Evolutionary conservation across 2,329 filamentous ascomycete genomes (phyloP).

Genomic region (Ophiostoma perfectum): DNA sequence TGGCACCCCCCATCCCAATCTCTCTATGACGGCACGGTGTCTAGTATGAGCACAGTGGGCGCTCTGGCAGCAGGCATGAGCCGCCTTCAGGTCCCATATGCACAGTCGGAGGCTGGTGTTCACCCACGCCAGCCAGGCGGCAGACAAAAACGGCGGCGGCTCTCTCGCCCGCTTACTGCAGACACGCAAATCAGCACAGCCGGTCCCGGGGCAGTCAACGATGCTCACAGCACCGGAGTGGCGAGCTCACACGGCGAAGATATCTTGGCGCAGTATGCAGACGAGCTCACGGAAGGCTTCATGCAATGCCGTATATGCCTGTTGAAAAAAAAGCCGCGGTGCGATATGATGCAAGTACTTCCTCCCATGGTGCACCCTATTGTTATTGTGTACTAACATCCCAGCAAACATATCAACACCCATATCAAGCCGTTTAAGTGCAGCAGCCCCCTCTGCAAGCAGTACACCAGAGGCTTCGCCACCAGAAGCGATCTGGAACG

Average conservation of each 20-base stretch:
- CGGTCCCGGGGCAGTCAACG: not conserved
- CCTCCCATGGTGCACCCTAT: not conserved
- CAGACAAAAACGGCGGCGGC: not conserved
- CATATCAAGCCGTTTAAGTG: conserved; percentile 79
- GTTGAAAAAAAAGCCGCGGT: not conserved
- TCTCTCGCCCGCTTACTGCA: not conserved
- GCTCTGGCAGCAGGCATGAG: too few relatives aligned
- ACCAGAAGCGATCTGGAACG: conserved; percentile 38
- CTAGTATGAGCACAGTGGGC: too few relatives aligned
- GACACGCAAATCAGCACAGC: not conserved
- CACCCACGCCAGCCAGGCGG: too few relatives aligned
- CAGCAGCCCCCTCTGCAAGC: conserved; percentile 50
- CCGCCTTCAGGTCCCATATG: too few relatives aligned
- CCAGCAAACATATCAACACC: conserved; percentile 76
- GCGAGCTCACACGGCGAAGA: not conserved
- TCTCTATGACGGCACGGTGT: too few relatives aligned
- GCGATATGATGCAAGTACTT: not conserved
- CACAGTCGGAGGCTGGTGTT: too few relatives aligned
- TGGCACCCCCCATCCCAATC: too few relatives aligned
- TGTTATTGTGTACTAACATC: not conserved
- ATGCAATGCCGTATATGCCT: not conserved
- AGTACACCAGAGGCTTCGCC: conserved; percentile 55
- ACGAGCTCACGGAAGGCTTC: not conserved
- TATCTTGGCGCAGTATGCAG: not conserved
- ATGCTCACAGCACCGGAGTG: not conserved